These are phyloP conservation scores for Xylariaceae sp. DNA, from an alignment of 2,329 filamentous ascomycete genomes.

Conservation along the genomic window DNA sequence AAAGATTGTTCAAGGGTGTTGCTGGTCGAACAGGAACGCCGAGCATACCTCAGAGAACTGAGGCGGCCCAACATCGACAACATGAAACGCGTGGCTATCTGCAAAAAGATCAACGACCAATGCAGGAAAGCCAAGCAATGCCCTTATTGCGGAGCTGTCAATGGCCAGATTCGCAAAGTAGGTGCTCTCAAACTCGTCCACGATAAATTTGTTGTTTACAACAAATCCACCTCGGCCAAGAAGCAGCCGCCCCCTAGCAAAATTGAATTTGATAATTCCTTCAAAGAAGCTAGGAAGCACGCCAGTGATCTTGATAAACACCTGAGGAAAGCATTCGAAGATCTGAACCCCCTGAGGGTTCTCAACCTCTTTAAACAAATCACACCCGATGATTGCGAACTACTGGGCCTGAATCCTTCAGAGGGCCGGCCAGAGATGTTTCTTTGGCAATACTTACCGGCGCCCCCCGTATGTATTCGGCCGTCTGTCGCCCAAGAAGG, in stretches of 20 bases:
- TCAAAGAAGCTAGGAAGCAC: slow-evolving; percentile 70
- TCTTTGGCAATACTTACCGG: slow-evolving; percentile 93
- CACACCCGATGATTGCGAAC: slow-evolving; percentile 77
- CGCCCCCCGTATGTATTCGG: slow-evolving; percentile 88
- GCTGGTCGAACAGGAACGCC: slow-evolving; percentile 74
- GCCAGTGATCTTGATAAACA: slow-evolving; percentile 87
- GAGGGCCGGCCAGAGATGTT: slow-evolving; percentile 95
- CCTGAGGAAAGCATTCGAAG: slow-evolving; percentile 86
- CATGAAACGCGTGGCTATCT: slow-evolving; percentile 73
- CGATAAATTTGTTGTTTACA: slow-evolving; percentile 85
- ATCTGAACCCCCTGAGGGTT: slow-evolving; percentile 83
- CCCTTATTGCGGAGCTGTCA: slow-evolving; percentile 73
- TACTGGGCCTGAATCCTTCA: slow-evolving; percentile 80
- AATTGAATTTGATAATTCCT: slow-evolving; percentile 78
- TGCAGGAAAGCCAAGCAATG: slow-evolving; percentile 84
- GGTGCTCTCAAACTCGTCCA: slow-evolving; percentile 91
- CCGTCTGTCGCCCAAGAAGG: slow-evolving; percentile 92
- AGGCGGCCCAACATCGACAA: slow-evolving; percentile 82
- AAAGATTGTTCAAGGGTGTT: slow-evolving; percentile 87
- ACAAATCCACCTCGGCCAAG: slow-evolving; percentile 79
- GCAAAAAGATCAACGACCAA: slow-evolving; percentile 83
- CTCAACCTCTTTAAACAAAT: slow-evolving; percentile 91
- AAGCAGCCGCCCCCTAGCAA: slow-evolving; percentile 82
- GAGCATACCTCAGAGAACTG: slow-evolving; percentile 73
- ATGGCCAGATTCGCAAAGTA: slow-evolving; percentile 88